phyloP scores from a whole-genome alignment of 2,329 filamentous ascomycete species.

The Plectosphaerella cucumerina region DNA sequence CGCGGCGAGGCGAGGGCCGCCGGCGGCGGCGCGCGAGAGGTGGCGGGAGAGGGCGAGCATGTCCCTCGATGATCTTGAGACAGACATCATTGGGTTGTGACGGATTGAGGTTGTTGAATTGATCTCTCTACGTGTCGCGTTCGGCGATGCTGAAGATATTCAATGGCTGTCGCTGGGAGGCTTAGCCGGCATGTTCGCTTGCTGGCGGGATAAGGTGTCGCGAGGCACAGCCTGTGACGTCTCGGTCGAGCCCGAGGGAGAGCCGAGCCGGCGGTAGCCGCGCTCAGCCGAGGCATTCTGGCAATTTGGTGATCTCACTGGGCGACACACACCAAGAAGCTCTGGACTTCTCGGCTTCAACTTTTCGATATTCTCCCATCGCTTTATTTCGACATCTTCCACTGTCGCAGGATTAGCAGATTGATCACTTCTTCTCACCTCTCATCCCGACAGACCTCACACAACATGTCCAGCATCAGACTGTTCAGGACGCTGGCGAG shows the following conservation, averaged over 20 bases:
- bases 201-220: conserved; percentile 7
- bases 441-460: background rate
- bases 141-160: too few species aligned
- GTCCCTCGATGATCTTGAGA: conserved; percentile 41
- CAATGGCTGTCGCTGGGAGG: too few species aligned
- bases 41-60: conserved; percentile 39
- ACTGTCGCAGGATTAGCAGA: too few species aligned
- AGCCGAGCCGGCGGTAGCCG: conserved; percentile 39
- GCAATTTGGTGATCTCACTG: background rate
- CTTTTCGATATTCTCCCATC: too few species aligned
- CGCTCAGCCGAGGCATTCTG: conserved; percentile 27
- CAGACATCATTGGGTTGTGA: conserved; percentile 35
- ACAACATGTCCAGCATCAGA: conserved; percentile 36
- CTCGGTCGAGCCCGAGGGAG: conserved; percentile 9
- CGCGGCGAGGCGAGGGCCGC: conserved; percentile 20
- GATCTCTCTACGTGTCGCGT: too few species aligned
- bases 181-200: conserved; percentile 8
- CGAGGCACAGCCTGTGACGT: conserved; percentile 10
- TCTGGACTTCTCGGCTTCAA: too few species aligned
- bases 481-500: conserved; percentile 29
- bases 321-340: background rate
- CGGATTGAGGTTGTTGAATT: too few species aligned
- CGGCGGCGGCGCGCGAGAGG: conserved; percentile 25
- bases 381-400: too few species aligned
- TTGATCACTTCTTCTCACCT: background rate